Evolutionary conservation across 306 rosid species (phyloP), one percentile per base, ranked within the genome.

Genomic region (Fragaria iinumae): DNA sequence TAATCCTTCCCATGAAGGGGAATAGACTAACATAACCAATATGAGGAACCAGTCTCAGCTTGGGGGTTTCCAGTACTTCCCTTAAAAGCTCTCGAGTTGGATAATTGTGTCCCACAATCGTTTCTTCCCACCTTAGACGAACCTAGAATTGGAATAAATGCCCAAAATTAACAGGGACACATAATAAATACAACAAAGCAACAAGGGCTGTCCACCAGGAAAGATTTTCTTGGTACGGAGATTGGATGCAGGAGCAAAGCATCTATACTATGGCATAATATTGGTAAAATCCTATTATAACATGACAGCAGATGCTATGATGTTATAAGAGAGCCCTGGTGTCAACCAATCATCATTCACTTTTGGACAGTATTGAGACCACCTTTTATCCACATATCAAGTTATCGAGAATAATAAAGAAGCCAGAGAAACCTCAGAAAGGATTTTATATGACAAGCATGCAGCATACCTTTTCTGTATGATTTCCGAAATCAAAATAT

Each of bases 401-500:
- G 11, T 41, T 10, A 36, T 66, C 4, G 23, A 67, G 67, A 55
- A 41, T 21, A 1, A 41, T 2, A 56, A 41, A 47, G 55, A 56
- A 52, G 49, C 18, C 67, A 18, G 43, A 47, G 44, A 50, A 34
- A 67, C 23, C 23, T 41, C 71, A 55, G 66, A 59, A 49, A 44
- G 74, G 52, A 25, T n/a, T 20, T 1, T 27, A 55, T 69, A 69
- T 70, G 41, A 62, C 32, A 32, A 23, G 50, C 25, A 45, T n/a
- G 47, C 18, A 48, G 70, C 52, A 20, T 89, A 95, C 99, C 97
- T 92, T 95, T 77, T 95, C 99, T 3, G 99, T 90, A 84, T 95
- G 97, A 84, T 87, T 89, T 76, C 98, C 97, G 55, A 89, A 95
- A 86, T 95, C 98, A 81, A 92, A 86, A 81, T 92, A 95, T 72